phyloP scores from a whole-genome alignment of 2,329 filamentous ascomycete species.

The Pseudogymnoascus sp. region DNA sequence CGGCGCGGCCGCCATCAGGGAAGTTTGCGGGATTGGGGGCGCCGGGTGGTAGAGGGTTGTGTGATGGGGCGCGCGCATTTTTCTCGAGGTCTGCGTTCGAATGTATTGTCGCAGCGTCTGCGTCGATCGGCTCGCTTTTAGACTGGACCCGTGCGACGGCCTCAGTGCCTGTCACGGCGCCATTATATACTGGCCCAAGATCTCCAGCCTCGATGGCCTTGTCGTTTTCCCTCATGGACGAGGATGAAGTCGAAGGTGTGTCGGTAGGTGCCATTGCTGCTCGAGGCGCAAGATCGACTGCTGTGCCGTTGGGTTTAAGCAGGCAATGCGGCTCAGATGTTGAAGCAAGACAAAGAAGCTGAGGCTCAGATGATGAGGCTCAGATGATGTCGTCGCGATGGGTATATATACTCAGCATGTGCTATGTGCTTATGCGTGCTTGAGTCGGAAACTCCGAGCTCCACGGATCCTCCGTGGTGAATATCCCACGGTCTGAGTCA shows the following conservation, averaged over 20 bases:
- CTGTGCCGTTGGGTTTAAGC: background rate
- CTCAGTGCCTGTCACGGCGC: background rate
- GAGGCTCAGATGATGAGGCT: background rate
- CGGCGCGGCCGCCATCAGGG: constrained; percentile 50
- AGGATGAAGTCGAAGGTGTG: background rate
- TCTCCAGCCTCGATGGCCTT: background rate
- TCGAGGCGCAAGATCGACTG: background rate
- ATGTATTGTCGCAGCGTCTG: background rate
- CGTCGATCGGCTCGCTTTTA: background rate
- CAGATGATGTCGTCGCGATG: background rate
- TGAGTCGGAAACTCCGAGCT: background rate
- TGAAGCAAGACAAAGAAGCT: background rate
- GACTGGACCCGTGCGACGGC: background rate
- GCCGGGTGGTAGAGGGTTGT: background rate
- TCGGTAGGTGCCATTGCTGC: background rate
- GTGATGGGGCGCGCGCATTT: background rate
- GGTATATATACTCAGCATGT: background rate
- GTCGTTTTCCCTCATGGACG: background rate
- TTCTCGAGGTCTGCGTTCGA: background rate
- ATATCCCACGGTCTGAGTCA: background rate
- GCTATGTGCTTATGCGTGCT: background rate
- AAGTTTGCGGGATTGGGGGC: constrained; percentile 1
- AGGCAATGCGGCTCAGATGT: background rate
- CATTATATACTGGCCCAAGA: background rate
- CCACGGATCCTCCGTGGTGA: background rate